Conservation (phyloP, 2,329 filamentous ascomycete genomes). For the Pezicula radicicola region DNA sequence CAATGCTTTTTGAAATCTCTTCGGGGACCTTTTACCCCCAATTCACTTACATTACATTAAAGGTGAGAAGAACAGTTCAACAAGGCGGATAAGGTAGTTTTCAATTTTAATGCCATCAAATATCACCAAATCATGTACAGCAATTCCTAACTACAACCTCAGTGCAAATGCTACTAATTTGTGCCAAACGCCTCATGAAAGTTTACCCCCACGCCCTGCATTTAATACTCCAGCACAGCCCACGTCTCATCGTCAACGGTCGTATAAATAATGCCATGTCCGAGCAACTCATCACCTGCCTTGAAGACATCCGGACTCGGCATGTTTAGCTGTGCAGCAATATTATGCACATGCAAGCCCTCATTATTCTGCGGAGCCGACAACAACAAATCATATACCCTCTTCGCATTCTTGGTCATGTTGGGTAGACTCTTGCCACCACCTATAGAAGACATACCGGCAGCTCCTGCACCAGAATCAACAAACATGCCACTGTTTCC, state of each 20-base stretch:
- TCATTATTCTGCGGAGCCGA: conserved; percentile 71
- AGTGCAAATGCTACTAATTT: not conserved
- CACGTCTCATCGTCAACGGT: conserved; percentile 93
- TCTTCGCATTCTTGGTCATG: conserved; percentile 56
- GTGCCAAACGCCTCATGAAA: conserved; percentile 14
- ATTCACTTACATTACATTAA: too few relatives aligned
- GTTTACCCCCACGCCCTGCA: not conserved
- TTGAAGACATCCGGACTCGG: conserved; percentile 67
- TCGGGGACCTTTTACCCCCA: too few relatives aligned
- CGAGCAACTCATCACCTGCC: conserved; percentile 78
- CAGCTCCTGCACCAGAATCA: conserved; percentile 30
- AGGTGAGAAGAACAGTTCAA: too few relatives aligned
- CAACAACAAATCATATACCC: conserved; percentile 69
- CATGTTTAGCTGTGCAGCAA: conserved; percentile 65
- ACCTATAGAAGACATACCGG: conserved; percentile 24
- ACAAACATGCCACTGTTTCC: conserved; percentile 30
- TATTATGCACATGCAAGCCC: conserved; percentile 76
- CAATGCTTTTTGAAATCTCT: too few relatives aligned
- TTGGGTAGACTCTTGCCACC: conserved; percentile 27
- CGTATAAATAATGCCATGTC: conserved; percentile 75
- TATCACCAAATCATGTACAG: not conserved
- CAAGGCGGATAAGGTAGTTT: not conserved
- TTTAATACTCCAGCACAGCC: conserved; percentile 71
- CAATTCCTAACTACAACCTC: not conserved
- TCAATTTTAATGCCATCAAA: not conserved